Evolutionary conservation across 176 grass and related monocot species (phyloP), one percentile per base, ranked within the genome.

Genomic region (Chloris gayana): DNA sequence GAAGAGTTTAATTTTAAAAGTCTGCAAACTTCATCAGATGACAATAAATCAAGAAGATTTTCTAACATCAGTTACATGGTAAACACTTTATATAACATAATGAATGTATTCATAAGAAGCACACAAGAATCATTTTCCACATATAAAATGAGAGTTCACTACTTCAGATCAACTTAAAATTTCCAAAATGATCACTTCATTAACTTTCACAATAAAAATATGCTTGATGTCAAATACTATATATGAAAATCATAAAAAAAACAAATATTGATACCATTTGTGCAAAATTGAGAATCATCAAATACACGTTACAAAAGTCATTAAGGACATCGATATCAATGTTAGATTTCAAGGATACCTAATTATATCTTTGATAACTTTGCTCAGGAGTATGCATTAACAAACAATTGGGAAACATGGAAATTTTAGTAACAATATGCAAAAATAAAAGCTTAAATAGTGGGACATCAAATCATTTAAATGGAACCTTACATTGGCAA

Each of bases 401-500:
- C 17, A 32, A 84, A 75, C 38, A 2, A 67, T 64, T 64, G 26
- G n/a, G 75, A 7, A 46, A 57, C 37, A 67, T 2, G 0, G n/a
- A 61, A 1, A 1, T 19, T 50, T 75, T 54, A 62, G 17, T 9
- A 37, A 57, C 25, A 78, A 80, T 0, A 72, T 6, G 13, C 37
- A 9, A 72, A 59, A n/a, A 1, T 66, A 47, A 64, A 46, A 14
- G 33, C 4, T 74, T 5, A 78, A 34, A 39, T 10, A 25, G n/a
- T 47, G 65, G 35, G 15, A 10, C 1, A 57, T 42, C 13, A 24
- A 25, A 14, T 33, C 15, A 61, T 56, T 80, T 68, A 33, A 76
- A 77, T 2, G 60, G 14, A 41, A 71, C 21, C 88, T 88, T 89
- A 98, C 95, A 83, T 91, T 95, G 38, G 70, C 75, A 39, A 98